Conservation (phyloP, 495 filamentous ascomycete species). For the Penicillium lividum region DNA sequence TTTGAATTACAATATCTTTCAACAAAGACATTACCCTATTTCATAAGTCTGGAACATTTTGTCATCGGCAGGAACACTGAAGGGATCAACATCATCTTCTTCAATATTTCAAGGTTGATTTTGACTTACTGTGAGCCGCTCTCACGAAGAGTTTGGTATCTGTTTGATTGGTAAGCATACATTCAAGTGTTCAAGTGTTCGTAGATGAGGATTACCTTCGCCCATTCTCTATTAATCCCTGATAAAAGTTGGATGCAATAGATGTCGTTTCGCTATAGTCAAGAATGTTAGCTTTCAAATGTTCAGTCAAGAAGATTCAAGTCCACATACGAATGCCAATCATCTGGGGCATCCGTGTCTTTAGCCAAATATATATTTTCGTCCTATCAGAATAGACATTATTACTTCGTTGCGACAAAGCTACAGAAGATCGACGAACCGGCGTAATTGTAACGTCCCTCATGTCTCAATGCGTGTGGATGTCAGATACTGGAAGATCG, state of each 20-base stretch:
- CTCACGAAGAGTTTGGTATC: conserved; percentile 9
- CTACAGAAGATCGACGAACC: not conserved
- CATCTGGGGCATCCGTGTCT: not conserved
- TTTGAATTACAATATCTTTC: not conserved
- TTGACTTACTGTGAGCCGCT: conserved; percentile 1
- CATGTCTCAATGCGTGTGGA: not conserved
- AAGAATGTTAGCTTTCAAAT: not conserved
- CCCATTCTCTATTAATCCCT: conserved; percentile 16
- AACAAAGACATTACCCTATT: conserved; percentile 12
- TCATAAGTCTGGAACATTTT: conserved; percentile 28
- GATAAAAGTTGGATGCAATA: conserved; percentile 13
- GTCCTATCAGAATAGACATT: not conserved
- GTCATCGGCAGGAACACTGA: conserved; percentile 25
- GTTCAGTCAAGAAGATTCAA: too few relatives aligned
- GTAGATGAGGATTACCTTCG: not conserved
- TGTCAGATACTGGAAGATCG: too few relatives aligned
- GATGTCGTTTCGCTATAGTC: conserved; percentile 20
- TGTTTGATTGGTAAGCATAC: not conserved
- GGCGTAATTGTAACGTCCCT: not conserved
- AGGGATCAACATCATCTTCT: not conserved
- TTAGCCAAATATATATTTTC: conserved; percentile 1
- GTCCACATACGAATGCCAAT: conserved; percentile 16
- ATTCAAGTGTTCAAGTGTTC: not conserved
- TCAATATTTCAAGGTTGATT: not conserved
- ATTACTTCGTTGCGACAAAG: too few relatives aligned